Base-by-base conservation (phyloP, 2,329 filamentous ascomycete genomes). In the Colletotrichum musicola region DNA sequence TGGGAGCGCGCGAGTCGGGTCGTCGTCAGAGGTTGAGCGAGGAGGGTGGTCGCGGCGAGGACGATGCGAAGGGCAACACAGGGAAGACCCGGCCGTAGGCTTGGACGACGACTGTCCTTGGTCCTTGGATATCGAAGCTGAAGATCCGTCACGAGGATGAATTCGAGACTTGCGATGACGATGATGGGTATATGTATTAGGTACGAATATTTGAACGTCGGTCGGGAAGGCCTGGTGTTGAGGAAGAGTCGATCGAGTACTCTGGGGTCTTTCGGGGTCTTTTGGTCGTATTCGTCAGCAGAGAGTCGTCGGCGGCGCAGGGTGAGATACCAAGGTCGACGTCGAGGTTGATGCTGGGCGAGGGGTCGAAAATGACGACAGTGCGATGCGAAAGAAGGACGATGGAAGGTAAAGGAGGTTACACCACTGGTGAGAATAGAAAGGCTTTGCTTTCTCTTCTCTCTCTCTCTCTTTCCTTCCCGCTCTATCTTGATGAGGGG, bases 121-220 rank as follows among this genome's bases (percentile, higher is more conserved):
- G 65, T 50, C 22, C 55, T 68, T 56, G 65, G 49, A 50, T 60
- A 65, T 60, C 30, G 50, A 56, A 56, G 50, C 30, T 14, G n/a
- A 61, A 44, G 16, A 38, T 6, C 49, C 42, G 65, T 68, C 61
- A 65, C 65, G 55, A 60, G 61, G 55, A 42, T 50, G 50, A 60
- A 55, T 56, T 47, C 62, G 61, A 68, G 65, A 68, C 65, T 60
- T 49, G 62, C 30, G 49, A 65, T 65, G 55, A 65, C 61, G 65
- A 68, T 38, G 49, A 49, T 13, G 25, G 18, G 14, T 44, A 50
- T 27, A 18, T 25, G 22, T 68, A 68, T 56, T 51, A 51, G 62
- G 50, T 65, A 60, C 20, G 55, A 49, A 60, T 38, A 50, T 49
- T 60, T 47, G 55, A 20, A 30, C 12, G 22, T 30, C 42, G 55